Evolutionary conservation across 2,329 filamentous ascomycete species (phyloP), one percentile per base, ranked within the genome.

Genomic region (Geosmithia putterillii): DNA sequence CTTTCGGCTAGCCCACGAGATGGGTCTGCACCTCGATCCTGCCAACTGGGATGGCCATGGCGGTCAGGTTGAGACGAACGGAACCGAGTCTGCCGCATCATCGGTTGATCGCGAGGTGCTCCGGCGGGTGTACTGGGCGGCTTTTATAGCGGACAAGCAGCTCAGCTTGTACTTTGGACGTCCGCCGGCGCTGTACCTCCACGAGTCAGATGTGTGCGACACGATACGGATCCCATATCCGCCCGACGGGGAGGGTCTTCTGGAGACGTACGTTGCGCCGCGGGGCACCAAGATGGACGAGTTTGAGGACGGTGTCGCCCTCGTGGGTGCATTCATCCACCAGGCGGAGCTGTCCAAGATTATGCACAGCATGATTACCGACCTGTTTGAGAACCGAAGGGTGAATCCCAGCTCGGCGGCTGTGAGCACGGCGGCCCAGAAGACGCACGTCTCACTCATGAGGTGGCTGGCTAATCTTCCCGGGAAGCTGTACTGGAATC

Each of bases 11-110:
- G 64, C 67, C 1, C 67, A 71, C 42, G 69, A 70, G 48, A 73
- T 73, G 69, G 69, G 69, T 1, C 57, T 73, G 15, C 69, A 73
- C 48, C 59, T 73, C 1, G 69, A 73, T 41, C 69, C 69, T 1
- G 68, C 59, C 42, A 71, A 72, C 48, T 72, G 68, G 69, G 60
- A 64, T 38, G 57, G 58, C 19, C 23, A 25, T 25, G 23, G 10
- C 23, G 23, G 23, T n/a, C n/a, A n/a, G n/a, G n/a, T n/a, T n/a
- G n/a, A 25, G 23, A 25, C 23, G 23, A 7, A 25, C 23, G n/a
- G n/a, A n/a, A n/a, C n/a, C n/a, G n/a, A n/a, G n/a, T 57, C 60
- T 7, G 55, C 56, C 5, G 64, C 67, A 34, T 57, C 57, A 6
- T 18, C 12, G 6, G 15, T 45, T 1, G 69, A 72, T 22, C 60